These are phyloP conservation scores for Ambispora gerdemannii DNA, from an alignment of 192 early-diverging fungal species.

Conservation along the genomic window DNA sequence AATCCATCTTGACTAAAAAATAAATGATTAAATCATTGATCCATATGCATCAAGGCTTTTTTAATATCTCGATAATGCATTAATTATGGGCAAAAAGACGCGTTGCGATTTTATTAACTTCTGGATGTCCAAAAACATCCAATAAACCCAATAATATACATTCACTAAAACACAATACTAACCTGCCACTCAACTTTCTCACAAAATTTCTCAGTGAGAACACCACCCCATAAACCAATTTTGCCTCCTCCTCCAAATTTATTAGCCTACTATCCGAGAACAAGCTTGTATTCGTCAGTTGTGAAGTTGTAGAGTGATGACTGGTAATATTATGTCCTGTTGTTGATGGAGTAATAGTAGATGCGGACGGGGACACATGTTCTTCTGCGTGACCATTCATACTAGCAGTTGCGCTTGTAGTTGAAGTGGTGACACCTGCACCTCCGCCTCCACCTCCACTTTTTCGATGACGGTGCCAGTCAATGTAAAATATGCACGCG, in stretches of 20 bases:
- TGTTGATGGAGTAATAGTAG: conserved; percentile 30
- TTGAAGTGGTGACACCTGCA: conserved; percentile 31
- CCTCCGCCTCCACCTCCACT: conserved; percentile 36
- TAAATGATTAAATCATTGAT: conserved; percentile 23
- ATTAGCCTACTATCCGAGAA: conserved; percentile 50
- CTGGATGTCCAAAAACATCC: too few species aligned
- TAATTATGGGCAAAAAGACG: too few species aligned
- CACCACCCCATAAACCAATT: conserved; percentile 95
- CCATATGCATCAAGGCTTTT: too few species aligned
- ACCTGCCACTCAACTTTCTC: conserved; percentile 69
- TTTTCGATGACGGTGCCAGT: conserved; percentile 61
- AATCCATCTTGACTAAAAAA: conserved; percentile 60
- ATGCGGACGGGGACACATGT: not conserved
- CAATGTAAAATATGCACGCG: conserved; percentile 81
- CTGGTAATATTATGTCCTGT: conserved; percentile 29
- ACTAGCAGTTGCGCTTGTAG: conserved; percentile 39
- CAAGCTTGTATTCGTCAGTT: conserved; percentile 31
- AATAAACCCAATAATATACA: too few species aligned
- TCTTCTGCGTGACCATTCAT: conserved; percentile 38
- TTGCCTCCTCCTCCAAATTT: conserved; percentile 79
- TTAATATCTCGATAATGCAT: too few species aligned
- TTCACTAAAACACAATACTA: too few species aligned
- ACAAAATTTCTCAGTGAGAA: conserved; percentile 87
- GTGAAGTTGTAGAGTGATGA: conserved; percentile 26
- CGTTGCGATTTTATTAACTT: too few species aligned